Base-by-base conservation (phyloP, 108 stramenopile genomes). In the Pseudonitzschia multistriata region DNA sequence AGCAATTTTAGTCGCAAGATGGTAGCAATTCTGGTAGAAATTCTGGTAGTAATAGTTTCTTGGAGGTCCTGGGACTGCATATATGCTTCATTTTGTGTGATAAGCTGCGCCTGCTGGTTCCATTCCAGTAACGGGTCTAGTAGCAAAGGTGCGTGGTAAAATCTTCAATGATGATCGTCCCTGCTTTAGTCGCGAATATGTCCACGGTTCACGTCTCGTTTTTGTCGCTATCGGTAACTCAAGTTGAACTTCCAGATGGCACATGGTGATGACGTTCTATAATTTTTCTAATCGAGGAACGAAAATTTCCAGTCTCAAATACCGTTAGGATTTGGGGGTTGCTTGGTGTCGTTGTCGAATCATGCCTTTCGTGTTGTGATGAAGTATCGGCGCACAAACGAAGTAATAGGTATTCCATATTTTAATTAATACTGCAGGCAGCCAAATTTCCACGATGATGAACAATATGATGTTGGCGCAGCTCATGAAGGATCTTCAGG, bases 401-500 rank as follows among this genome's bases (percentile, higher is more conserved):
- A 45, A 6, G 17, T n/a, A n/a, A n/a, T n/a, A n/a, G n/a, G n/a
- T n/a, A 13, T 6, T 45, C 11, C 3, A 13, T 1, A 45, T 10
- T 45, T 6, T 27, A 48, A 48, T 0, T 4, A 48, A n/a, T n/a
- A n/a, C n/a, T n/a, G n/a, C n/a, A n/a, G n/a, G n/a, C n/a, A 64
- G 47, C 10, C 19, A 45, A 57, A 35, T 59, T 64, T 30, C 63
- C 62, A 59, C 17, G 33, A 77, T 81, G 81, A 74, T 81, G 76
- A 88, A 87, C 66, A 79, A 81, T 61, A 82, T 88, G 75, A 88
- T 92, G 86, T 83, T 92, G 49, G 91, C 91, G 28, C 91, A 92
- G 79, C 73, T 92, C 29, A 84, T 92, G 83, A 83, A 86, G 85
- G 91, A 92, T 74, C 79, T 92, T 78, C 86, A 92, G 90, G 90